Base-by-base conservation (phyloP, 768 basidiomycete genomes). In the Kwoniella sp. region DNA sequence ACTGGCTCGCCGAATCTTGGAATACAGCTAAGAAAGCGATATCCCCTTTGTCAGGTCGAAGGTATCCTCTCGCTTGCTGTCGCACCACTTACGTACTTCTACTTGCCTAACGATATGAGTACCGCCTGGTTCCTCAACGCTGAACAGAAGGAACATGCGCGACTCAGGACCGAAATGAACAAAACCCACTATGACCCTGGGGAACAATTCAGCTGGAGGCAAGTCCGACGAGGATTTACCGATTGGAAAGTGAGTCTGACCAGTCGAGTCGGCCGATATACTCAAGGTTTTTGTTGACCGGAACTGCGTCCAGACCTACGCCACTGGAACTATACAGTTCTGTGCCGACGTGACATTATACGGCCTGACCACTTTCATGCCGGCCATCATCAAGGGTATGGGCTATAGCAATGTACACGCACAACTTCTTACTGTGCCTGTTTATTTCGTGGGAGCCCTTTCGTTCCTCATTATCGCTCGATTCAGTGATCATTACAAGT, bases 371-470 rank as follows among this genome's bases (percentile, higher is more conserved):
- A 63, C 61, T 21, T 63, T 57, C 46, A 64, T 62, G 67, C 72
- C 68, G 2, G 56, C 60, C 21, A 67, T 73, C 65, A 68, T 73
- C 62, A 60, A 53, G 24, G 73, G 65, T 21, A 55, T 71, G 46
- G 73, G 73, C 4, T 70, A 51, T 57, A 51, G 36, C 48, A 71
- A 58, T 22, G 64, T 71, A 33, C 56, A 61, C 24, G 68, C 73
- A 15, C 68, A 74, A 33, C 60, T 74, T 5, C 62, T 74, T 58
- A 75, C 73, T 37, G 68, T 69, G 27, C 69, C 67, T 53, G 69
- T 68, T 21, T 72, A 72, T 58, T 48, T 67, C n/a, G 55, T 60
- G n/a, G 67, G 58, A 30, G 66, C 67, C 15, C 24, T 55, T 7
- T 47, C 51, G 19, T 68, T 60, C 59, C 19, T 68, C 29, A 25